These are phyloP conservation scores for Didymella sp. DNA, from an alignment of 2,329 filamentous ascomycete genomes.

Conservation along the genomic window DNA sequence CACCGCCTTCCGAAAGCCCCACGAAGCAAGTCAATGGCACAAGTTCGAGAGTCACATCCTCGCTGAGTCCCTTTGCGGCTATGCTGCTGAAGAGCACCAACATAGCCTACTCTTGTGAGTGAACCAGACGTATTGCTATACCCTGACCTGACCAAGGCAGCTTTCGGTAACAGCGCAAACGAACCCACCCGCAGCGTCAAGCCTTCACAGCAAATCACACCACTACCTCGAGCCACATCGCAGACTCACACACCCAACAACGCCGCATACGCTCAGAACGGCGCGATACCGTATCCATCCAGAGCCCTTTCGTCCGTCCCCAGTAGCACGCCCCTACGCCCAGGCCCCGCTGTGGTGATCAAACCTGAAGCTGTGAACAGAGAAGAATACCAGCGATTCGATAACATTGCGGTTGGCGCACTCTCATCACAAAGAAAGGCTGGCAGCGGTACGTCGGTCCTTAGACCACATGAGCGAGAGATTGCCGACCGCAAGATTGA, in stretches of 20 bases:
- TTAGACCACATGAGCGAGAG: constrained; percentile 79
- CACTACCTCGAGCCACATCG: constrained; percentile 18
- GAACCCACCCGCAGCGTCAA: constrained; percentile 21
- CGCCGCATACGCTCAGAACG: constrained; percentile 25
- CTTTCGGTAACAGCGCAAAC: constrained; percentile 19
- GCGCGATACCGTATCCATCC: constrained; percentile 22
- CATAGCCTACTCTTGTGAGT: constrained; percentile 47
- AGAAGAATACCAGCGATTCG: constrained; percentile 51
- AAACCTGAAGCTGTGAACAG: constrained; percentile 53
- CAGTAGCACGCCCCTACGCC: constrained; percentile 27
- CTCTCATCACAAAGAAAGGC: constrained; percentile 60
- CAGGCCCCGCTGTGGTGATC: constrained; percentile 57
- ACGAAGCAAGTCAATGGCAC: constrained; percentile 30
- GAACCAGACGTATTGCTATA: not conserved
- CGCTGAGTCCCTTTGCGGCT: constrained; percentile 61
- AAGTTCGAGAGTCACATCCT: constrained; percentile 21
- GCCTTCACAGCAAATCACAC: constrained; percentile 20
- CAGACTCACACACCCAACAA: constrained; percentile 25
- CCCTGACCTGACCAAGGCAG: constrained; percentile 29
- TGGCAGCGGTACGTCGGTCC: constrained; percentile 64
- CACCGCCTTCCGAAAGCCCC: constrained; percentile 41
- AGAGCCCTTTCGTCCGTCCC: constrained; percentile 24
- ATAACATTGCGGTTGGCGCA: constrained; percentile 44
- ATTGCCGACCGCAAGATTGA: constrained; percentile 77
- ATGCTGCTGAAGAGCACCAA: constrained; percentile 58